Evolutionary conservation across 805 yeast species (phyloP).

Genomic region (Wickerhamomyces rabaulensis): DNA sequence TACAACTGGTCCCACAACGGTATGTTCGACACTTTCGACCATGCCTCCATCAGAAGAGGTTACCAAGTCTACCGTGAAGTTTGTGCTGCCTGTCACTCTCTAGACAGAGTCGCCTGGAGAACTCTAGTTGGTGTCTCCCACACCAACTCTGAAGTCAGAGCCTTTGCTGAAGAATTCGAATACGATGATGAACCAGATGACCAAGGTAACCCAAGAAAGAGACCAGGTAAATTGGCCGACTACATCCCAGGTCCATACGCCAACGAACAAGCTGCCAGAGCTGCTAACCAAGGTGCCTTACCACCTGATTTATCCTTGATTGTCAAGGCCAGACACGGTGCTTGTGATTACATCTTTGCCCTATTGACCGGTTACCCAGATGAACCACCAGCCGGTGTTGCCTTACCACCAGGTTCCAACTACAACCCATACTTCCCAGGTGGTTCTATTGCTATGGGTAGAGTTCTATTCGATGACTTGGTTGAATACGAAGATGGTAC

Average conservation of each 20-base stretch:
- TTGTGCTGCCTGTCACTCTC: slow-evolving; percentile 97
- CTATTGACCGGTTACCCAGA: slow-evolving; percentile 98
- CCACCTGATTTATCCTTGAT: slow-evolving; percentile 97
- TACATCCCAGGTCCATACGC: slow-evolving; percentile 92
- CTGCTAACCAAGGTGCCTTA: slow-evolving; percentile 98
- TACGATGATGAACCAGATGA: slow-evolving; percentile 98
- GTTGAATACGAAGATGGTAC: slow-evolving; percentile 99
- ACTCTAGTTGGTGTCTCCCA: slow-evolving; percentile 95
- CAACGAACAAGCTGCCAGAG: slow-evolving; percentile 98
- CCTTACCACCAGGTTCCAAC: slow-evolving; percentile 88
- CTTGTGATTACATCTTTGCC: slow-evolving; percentile 89
- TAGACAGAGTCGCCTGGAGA: slow-evolving; percentile 98
- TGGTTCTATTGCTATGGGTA: slow-evolving; percentile 98
- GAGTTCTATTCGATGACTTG: slow-evolving; percentile 94
- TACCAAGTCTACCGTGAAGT: slow-evolving; percentile 98
- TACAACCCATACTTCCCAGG: slow-evolving; percentile 99
- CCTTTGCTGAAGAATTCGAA: slow-evolving; percentile 92
- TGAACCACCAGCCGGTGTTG: slow-evolving; percentile 97
- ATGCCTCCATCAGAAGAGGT: slow-evolving; percentile 96
- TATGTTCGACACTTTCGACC: slow-evolving; percentile 86
- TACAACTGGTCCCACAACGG: slow-evolving; percentile 94
- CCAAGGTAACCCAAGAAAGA: slow-evolving; percentile 96
- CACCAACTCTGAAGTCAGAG: slow-evolving; percentile 83
- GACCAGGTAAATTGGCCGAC: slow-evolving; percentile 97
- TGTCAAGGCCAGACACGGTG: slow-evolving; percentile 99